A percentile compares a stretch with the other conserved stretches of the same genome.
Conservation (phyloP, 2,329 filamentous ascomycete species). For the Ceratocystis smalleyi region DNA sequence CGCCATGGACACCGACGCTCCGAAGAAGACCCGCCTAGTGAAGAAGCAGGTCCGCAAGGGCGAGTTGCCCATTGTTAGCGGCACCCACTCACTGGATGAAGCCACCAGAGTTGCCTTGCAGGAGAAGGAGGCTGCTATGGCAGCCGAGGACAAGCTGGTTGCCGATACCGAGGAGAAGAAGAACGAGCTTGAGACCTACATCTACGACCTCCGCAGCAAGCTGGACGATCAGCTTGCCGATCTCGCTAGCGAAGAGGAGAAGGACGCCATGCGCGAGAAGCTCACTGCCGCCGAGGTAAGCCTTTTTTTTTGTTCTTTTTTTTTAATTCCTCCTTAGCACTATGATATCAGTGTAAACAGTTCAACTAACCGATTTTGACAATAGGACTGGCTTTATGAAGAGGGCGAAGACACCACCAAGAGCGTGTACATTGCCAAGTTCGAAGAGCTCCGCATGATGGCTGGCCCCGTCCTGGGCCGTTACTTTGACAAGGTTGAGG, state of each 20-base stretch:
- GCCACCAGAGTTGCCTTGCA: conserved; percentile 47
- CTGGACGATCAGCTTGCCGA: conserved; percentile 82
- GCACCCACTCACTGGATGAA: conserved; percentile 64
- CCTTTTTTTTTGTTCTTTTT: conserved; percentile 10
- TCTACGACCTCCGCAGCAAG: conserved; percentile 94
- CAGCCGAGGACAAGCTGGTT: conserved; percentile 96
- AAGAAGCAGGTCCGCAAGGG: conserved; percentile 99
- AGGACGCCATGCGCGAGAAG: conserved; percentile 69
- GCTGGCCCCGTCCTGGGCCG: conserved; percentile 85
- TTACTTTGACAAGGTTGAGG: conserved; percentile 86
- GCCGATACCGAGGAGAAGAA: conserved; percentile 98
- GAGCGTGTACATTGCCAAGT: conserved; percentile 84
- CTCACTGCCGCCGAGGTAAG: conserved; percentile 75
- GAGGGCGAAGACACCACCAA: conserved; percentile 92
- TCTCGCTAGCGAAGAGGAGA: conserved; percentile 83
- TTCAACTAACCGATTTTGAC: conserved; percentile 1
- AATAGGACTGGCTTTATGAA: conserved; percentile 92
- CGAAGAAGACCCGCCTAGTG: conserved; percentile 78
- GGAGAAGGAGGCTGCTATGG: conserved; percentile 81
- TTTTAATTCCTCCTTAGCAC: not conserved
- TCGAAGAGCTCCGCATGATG: conserved; percentile 84
- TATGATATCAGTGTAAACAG: not conserved
- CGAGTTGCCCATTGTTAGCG: conserved; percentile 73
- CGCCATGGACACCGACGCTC: conserved; percentile 27
- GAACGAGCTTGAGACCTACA: conserved; percentile 96